A percentile compares a stretch with the other conserved stretches of the same genome.
These are phyloP conservation scores for Penicillium vulpinum DNA, from an alignment of 2,329 filamentous ascomycete species.

Conservation along the genomic window DNA sequence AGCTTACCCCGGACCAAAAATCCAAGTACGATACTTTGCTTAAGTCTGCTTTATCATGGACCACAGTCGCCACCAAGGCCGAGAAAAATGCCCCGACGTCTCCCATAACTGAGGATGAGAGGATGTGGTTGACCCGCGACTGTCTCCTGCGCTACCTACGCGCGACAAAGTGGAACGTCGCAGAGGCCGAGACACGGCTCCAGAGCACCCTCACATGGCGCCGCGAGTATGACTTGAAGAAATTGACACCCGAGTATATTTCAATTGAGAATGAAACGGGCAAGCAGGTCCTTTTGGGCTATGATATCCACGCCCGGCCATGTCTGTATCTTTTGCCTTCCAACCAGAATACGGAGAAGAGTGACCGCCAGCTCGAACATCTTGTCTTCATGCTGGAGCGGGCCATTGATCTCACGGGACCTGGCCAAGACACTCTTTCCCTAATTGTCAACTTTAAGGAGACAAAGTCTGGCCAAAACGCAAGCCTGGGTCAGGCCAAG, in stretches of 20 bases:
- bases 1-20: conserved; percentile 74
- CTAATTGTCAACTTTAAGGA: conserved; percentile 91
- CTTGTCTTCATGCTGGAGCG: conserved; percentile 95
- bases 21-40: conserved; percentile 79
- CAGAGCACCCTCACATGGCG: conserved; percentile 82
- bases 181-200: conserved; percentile 75
- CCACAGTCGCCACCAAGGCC: conserved; percentile 64
- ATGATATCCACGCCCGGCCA: conserved; percentile 79
- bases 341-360: conserved; percentile 86
- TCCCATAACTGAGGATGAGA: conserved; percentile 75
- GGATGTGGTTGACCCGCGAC: conserved; percentile 86
- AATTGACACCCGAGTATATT: conserved; percentile 76
- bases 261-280: conserved; percentile 93
- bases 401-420: conserved; percentile 80
- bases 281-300: conserved; percentile 88
- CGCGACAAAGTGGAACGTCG: conserved; percentile 84
- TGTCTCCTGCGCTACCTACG: conserved; percentile 91
- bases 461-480: conserved; percentile 72
- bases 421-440: conserved; percentile 81
- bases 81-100: conserved; percentile 59
- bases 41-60: conserved; percentile 68
- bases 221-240: conserved; percentile 81
- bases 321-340: conserved; percentile 89
- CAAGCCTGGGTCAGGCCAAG: conserved; percentile 72
- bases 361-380: conserved; percentile 85